Percentiles rank a stretch among this genome's conserved stretches.
phyloP scores from a whole-genome alignment of 2,329 filamentous ascomycete genomes.

The Fusarium marasasianum region DNA sequence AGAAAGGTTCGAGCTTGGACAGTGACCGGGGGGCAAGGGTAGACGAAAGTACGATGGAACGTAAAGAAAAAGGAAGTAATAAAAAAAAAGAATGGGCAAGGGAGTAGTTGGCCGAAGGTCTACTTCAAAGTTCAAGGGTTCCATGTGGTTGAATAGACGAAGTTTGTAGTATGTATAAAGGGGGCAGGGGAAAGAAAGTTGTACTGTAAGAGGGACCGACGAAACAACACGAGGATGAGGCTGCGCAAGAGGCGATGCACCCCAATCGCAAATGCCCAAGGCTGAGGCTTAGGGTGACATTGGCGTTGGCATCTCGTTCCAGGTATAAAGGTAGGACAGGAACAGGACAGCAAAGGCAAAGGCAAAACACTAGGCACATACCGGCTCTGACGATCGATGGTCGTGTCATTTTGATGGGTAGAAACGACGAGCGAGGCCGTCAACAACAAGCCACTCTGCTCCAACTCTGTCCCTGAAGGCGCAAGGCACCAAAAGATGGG shows the following conservation, averaged over 20 bases:
- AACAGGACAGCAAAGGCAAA: conserved; percentile 6
- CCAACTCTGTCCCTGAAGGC: conserved; percentile 21
- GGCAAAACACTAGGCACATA: conserved; percentile 52
- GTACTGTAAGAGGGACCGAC: conserved; percentile 15
- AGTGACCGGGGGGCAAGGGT: conserved; percentile 32
- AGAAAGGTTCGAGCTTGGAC: conserved; percentile 32
- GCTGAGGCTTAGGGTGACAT: conserved; percentile 14
- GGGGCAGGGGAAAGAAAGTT: conserved; percentile 19
- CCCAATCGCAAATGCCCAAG: conserved; percentile 9
- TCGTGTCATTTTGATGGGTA: conserved; percentile 61
- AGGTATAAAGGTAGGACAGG: conserved; percentile 10
- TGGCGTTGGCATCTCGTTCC: neutral
- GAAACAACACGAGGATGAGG: conserved; percentile 21
- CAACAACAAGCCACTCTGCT: conserved; percentile 28
- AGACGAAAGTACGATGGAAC: conserved; percentile 34
- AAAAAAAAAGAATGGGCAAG: conserved; percentile 32
- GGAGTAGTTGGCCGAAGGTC: conserved; percentile 15
- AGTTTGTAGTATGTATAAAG: conserved; percentile 28
- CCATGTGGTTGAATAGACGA: conserved; percentile 15
- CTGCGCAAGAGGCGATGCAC: conserved; percentile 23
- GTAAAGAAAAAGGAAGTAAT: conserved; percentile 27
- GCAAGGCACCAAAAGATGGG: conserved; percentile 28
- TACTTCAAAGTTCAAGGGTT: conserved; percentile 8
- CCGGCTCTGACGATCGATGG: conserved; percentile 69
- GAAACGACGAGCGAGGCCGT: conserved; percentile 28